phyloP scores from a whole-genome alignment of 495 filamentous ascomycete species.

The Lasiosphaeria miniovina region DNA sequence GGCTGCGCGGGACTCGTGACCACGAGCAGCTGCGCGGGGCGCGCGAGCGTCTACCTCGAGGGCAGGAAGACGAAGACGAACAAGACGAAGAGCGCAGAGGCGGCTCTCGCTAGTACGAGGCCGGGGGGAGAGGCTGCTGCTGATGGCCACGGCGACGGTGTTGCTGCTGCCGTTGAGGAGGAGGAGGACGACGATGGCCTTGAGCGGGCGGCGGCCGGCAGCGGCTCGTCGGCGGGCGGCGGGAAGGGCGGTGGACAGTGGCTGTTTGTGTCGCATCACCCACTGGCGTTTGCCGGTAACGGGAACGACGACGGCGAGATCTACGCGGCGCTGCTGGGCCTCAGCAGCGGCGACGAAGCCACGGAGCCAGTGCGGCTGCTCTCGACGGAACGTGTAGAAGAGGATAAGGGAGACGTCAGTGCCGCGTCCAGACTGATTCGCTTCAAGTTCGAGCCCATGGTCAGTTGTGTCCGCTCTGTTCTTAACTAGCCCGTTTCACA shows the following conservation, averaged over 20 bases:
- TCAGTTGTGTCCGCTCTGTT: conserved; percentile 39
- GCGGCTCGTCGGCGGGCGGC: conserved; percentile 40
- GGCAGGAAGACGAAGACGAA: conserved; percentile 48
- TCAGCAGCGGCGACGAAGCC: conserved; percentile 17
- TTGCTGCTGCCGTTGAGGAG: neutral
- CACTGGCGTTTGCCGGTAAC: conserved; percentile 35
- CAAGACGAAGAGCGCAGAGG: neutral
- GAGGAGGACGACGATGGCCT: conserved; percentile 12
- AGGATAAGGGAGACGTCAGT: conserved; percentile 10
- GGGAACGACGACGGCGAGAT: neutral
- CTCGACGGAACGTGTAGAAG: conserved; percentile 10
- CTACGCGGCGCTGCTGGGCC: neutral
- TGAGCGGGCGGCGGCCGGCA: neutral
- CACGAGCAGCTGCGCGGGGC: conserved; percentile 86
- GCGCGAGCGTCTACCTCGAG: conserved; percentile 82
- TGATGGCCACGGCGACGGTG: neutral
- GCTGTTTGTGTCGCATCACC: conserved; percentile 84
- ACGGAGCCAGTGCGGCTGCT: neutral
- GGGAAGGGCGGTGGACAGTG: conserved; percentile 81
- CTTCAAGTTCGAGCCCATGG: conserved; percentile 95
- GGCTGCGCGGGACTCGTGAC: conserved; percentile 69
- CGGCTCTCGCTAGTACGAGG: too few species aligned
- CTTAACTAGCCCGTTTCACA: neutral
- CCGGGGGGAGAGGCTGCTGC: conserved; percentile 17
- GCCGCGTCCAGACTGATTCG: conserved; percentile 61